Percentiles rank a stretch among this genome's conserved stretches.
These are phyloP conservation scores for Colletotrichum godetiae DNA, from an alignment of 2,329 filamentous ascomycete species.

Conservation along the genomic window DNA sequence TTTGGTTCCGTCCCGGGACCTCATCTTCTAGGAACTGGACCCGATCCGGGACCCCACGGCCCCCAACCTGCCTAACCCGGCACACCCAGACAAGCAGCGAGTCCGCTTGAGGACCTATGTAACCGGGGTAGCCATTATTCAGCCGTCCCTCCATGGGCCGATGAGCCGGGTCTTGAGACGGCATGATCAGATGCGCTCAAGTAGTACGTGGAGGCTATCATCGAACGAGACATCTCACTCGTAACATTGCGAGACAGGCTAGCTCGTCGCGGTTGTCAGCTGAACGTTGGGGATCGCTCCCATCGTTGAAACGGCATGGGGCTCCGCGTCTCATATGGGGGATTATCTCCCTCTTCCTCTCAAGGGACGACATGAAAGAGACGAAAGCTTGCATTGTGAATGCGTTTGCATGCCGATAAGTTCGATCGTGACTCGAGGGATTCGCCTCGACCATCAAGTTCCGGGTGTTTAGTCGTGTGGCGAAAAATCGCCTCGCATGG, in stretches of 20 bases:
- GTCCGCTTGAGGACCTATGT: neutral
- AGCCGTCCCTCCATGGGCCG: neutral
- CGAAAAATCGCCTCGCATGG: constrained; percentile 4
- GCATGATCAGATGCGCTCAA: neutral
- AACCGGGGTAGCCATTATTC: neutral
- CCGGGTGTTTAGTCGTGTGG: neutral
- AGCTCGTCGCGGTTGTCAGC: neutral
- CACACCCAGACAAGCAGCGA: neutral
- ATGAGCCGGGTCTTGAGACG: constrained; percentile 2
- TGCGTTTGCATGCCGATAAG: neutral
- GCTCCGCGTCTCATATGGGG: neutral
- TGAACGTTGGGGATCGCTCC: neutral
- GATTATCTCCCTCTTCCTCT: neutral
- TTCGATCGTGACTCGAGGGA: neutral
- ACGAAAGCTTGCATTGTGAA: neutral
- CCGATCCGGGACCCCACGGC: constrained; percentile 1
- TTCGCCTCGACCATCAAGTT: neutral
- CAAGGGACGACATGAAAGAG: neutral
- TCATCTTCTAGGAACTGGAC: neutral
- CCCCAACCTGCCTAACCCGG: constrained; percentile 7
- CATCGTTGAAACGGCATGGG: neutral
- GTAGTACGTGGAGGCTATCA: neutral
- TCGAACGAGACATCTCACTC: neutral
- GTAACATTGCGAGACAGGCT: neutral
- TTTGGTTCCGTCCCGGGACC: neutral